Conservation (phyloP, 2,329 filamentous ascomycete species). For the Beauveria sp. region DNA sequence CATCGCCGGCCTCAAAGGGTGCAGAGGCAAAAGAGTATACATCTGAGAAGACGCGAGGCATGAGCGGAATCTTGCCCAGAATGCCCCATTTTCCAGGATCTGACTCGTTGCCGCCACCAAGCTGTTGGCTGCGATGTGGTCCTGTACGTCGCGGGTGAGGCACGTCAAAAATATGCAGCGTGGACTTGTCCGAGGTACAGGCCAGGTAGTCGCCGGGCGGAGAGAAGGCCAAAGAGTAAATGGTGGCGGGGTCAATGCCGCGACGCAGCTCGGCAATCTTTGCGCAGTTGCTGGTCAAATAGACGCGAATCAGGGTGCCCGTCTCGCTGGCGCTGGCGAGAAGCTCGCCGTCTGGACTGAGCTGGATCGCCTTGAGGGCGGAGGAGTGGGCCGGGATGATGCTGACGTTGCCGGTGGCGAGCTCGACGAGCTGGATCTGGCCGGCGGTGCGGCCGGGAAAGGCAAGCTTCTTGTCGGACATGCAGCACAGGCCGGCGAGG, state of each 20-base stretch:
- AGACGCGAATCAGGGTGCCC: constrained; percentile 84
- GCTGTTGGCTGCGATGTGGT: constrained; percentile 24
- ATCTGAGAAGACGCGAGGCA: constrained; percentile 84
- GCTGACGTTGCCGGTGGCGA: constrained; percentile 72
- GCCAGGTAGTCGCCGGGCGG: constrained; percentile 74
- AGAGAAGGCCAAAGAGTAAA: constrained; percentile 84
- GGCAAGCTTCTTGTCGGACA: constrained; percentile 65
- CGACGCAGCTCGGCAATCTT: constrained; percentile 78
- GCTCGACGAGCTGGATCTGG: constrained; percentile 81
- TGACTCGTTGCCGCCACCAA: constrained; percentile 27
- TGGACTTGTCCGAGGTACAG: constrained; percentile 94
- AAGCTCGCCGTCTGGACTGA: constrained; percentile 73
- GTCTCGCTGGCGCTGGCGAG: constrained; percentile 87
- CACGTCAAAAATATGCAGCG: constrained; percentile 87
- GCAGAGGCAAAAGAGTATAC: constrained; percentile 76
- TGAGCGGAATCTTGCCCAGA: constrained; percentile 71
- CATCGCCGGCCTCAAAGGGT: constrained; percentile 77
- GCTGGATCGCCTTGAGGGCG: constrained; percentile 65
- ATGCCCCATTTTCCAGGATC: constrained; percentile 75
- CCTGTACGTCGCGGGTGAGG: constrained; percentile 44
- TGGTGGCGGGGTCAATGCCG: constrained; percentile 78
- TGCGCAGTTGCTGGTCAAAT: constrained; percentile 70
- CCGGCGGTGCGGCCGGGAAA: constrained; percentile 84
- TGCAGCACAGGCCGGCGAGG: constrained; percentile 67
- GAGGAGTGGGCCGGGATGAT: constrained; percentile 89